A percentile compares a stretch with the other conserved stretches of the same genome.
Evolutionary conservation across 257 asterid genomes (phyloP).

Genomic region (Ehretia macrophylla): DNA sequence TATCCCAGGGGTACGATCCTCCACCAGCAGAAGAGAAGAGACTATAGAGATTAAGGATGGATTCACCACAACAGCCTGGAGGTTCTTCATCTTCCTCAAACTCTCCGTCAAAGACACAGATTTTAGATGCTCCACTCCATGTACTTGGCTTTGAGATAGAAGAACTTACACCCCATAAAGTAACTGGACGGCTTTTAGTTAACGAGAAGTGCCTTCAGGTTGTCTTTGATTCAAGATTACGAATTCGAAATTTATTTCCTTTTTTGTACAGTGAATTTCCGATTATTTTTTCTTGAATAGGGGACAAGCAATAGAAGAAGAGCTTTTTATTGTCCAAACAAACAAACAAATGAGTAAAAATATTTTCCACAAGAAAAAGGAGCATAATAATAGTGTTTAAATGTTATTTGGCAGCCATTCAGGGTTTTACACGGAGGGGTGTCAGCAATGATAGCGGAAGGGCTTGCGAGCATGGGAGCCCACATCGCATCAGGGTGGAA

Average conservation of each 20-base stretch:
- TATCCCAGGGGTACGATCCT: too few species aligned
- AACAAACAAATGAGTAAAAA: not conserved
- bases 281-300: not conserved
- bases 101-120: slow-evolving; percentile 29
- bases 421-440: slow-evolving; percentile 49
- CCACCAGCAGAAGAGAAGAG: too few species aligned
- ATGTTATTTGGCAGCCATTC: slow-evolving; percentile 36
- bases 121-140: slow-evolving; percentile 50
- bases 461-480: slow-evolving; percentile 43
- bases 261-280: too few species aligned
- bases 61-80: too few species aligned
- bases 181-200: slow-evolving; percentile 59
- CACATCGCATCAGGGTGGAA: slow-evolving; percentile 35
- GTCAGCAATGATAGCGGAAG: slow-evolving; percentile 40
- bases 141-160: slow-evolving; percentile 60
- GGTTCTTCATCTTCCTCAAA: slow-evolving; percentile 6
- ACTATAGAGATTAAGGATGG: too few species aligned
- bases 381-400: not conserved
- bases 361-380: too few species aligned
- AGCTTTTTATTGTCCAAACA: too few species aligned
- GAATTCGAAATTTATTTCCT: not conserved
- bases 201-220: slow-evolving; percentile 49
- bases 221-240: not conserved
- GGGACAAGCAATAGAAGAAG: not conserved
- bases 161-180: slow-evolving; percentile 50